Percentiles rank a stretch among this genome's conserved stretches.
Evolutionary conservation across 306 rosid species (phyloP).

Genomic region (Biancaea sappan): DNA sequence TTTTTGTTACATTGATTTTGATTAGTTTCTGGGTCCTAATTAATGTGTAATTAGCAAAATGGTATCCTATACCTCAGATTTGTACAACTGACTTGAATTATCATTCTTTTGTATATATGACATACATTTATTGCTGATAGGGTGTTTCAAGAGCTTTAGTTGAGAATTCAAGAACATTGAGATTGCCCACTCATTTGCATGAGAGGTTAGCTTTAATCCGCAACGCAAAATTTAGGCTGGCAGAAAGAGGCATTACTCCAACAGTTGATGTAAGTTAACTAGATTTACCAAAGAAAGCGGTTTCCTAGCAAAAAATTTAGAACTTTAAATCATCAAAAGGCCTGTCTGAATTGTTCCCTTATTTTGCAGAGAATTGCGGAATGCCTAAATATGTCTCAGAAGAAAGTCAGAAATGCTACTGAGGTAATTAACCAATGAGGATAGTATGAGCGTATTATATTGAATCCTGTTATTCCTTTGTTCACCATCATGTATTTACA

Average conservation of each 20-base stretch:
- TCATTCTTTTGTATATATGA: not conserved
- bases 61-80: constrained; percentile 24
- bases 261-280: constrained; percentile 80
- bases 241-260: constrained; percentile 90
- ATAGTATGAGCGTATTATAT: constrained; percentile 2
- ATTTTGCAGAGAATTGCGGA: constrained; percentile 80
- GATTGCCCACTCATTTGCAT: constrained; percentile 85
- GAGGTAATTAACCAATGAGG: constrained; percentile 63
- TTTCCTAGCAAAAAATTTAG: constrained; percentile 12
- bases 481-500: constrained; percentile 27
- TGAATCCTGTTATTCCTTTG: constrained; percentile 2
- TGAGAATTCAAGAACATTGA: constrained; percentile 86
- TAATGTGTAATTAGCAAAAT: constrained; percentile 1
- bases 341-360: constrained; percentile 28
- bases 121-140: constrained; percentile 43
- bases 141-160: constrained; percentile 93
- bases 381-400: constrained; percentile 79
- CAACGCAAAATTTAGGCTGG: constrained; percentile 73
- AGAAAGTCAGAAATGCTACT: constrained; percentile 92
- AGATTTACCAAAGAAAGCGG: constrained; percentile 20
- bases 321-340: not conserved
- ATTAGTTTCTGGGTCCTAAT: constrained; percentile 3
- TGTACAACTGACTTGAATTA: not conserved
- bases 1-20: not conserved
- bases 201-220: constrained; percentile 88